Evolutionary conservation across 306 rosid genomes (phyloP), one percentile per base, ranked within the genome.

Genomic region (Medicago arabica): DNA sequence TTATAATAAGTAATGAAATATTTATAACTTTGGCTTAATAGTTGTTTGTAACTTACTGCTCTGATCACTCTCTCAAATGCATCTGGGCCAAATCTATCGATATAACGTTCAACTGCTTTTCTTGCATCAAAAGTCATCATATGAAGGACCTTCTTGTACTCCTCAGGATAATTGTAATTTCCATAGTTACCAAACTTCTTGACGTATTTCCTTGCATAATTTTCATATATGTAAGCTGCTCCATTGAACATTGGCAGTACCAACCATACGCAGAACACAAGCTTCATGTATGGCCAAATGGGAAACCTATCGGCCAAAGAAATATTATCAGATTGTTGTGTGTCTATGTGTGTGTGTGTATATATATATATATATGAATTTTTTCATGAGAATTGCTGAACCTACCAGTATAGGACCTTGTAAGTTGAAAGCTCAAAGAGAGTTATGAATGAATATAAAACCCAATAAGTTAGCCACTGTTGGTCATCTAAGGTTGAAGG

Each of bases 401-500:
- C 57, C 10, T 50, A 93, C 97, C 97, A 92, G 47, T 79, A 86
- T 15, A 92, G 87, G 80, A 90, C 63, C 77, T 74, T 90, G 83
- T 91, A 76, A 66, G 75, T 80, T 4, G 93, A 92, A 58, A 92
- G 92, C 81, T 96, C 97, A 36, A 92, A 92, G 50, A 90, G 90
- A 58, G 97, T 86, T 10, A 87, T 60, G 77, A 92, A 81, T 36
- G 99, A 96, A 80, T 92, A 92, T 8, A 92, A 54, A 72, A 96
- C 83, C 99, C 99, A 96, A 75, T 92, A 92, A 2, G 98, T 92
- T 66, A 96, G 90, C 99, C 97, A 92, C 40, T 96, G 99, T 64
- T 89, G 99, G 71, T 92, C 97, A 62, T 96, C 98, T 36, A 92
- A 84, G 6, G 94, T 82, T 65, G 98, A 83, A 78, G 99, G 93